Percentiles rank a stretch among this genome's conserved stretches.
These are phyloP conservation scores for Trifolium pratense DNA, from an alignment of 306 rosid genomes.

Conservation along the genomic window DNA sequence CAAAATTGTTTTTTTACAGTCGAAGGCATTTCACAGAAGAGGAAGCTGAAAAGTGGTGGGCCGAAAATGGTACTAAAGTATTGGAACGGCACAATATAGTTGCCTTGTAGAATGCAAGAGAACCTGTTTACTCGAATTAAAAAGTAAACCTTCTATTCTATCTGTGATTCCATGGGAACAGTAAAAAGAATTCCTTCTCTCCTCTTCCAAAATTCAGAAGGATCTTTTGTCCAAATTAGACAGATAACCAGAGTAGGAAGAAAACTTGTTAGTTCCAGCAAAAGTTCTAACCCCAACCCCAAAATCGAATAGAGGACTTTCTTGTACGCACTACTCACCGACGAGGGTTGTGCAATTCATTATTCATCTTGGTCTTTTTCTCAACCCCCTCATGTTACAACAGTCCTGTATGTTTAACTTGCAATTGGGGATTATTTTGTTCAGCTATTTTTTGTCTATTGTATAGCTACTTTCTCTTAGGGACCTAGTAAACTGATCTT, in stretches of 20 bases:
- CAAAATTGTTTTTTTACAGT: conserved; percentile 54
- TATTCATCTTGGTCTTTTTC: conserved; percentile 31
- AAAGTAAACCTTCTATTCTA: conserved; percentile 33
- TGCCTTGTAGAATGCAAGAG: conserved; percentile 52
- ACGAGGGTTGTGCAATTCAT: conserved; percentile 36
- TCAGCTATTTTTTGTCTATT: conserved; percentile 32
- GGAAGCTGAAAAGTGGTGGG: conserved; percentile 91
- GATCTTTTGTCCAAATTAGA: conserved; percentile 36
- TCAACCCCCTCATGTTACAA: conserved; percentile 18
- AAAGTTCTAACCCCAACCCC: conserved; percentile 33
- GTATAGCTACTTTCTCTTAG: conserved; percentile 43
- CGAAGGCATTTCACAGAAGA: conserved; percentile 87
- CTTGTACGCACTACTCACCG: conserved; percentile 34
- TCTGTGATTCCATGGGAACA: conserved; percentile 45
- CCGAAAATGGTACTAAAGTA: conserved; percentile 70
- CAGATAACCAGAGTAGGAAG: conserved; percentile 44
- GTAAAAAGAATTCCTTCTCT: conserved; percentile 43
- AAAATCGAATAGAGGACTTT: conserved; percentile 11
- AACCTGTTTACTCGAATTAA: conserved; percentile 31
- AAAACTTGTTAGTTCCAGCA: conserved; percentile 26
- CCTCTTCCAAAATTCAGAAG: conserved; percentile 36
- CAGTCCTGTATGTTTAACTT: conserved; percentile 34
- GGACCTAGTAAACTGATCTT: conserved; percentile 30
- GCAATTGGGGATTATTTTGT: conserved; percentile 29
- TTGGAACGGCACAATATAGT: conserved; percentile 66